A percentile compares a stretch with the other conserved stretches of the same genome.
Conservation (phyloP, 805 yeast species). For the Komagataella pseudopastoris region DNA sequence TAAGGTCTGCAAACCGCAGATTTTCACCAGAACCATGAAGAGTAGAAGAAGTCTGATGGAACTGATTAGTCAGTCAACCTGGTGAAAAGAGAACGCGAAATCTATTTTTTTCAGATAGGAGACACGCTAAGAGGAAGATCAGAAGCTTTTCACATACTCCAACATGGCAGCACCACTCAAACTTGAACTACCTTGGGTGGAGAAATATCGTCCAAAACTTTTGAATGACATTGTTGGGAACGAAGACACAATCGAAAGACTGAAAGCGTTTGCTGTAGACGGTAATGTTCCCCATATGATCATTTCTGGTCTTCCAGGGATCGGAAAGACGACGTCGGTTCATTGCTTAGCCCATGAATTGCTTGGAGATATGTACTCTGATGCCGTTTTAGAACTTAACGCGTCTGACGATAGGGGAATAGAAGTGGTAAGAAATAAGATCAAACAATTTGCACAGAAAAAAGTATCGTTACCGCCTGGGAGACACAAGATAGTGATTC, state of each 20-base stretch:
- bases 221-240: conserved; percentile 88
- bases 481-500: conserved; percentile 80
- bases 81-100: neutral
- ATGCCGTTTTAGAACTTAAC: conserved; percentile 84
- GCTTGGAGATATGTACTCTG: conserved; percentile 53
- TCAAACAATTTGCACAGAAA: conserved; percentile 93
- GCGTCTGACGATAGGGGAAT: conserved; percentile 98
- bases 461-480: conserved; percentile 81
- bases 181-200: conserved; percentile 45
- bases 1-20: conserved; percentile 66
- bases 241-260: conserved; percentile 74
- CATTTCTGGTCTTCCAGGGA: conserved; percentile 93
- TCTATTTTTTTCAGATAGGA: neutral
- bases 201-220: conserved; percentile 77
- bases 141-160: conserved; percentile 8
- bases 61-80: neutral
- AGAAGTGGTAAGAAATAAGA: conserved; percentile 86
- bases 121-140: neutral
- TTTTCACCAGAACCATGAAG: conserved; percentile 38
- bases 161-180: neutral
- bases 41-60: neutral
- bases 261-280: conserved; percentile 73
- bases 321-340: conserved; percentile 92
- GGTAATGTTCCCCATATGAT: conserved; percentile 97
- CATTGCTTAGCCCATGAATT: conserved; percentile 81